phyloP scores from a whole-genome alignment of 345 rosid species.

The Carallia brachiata region DNA sequence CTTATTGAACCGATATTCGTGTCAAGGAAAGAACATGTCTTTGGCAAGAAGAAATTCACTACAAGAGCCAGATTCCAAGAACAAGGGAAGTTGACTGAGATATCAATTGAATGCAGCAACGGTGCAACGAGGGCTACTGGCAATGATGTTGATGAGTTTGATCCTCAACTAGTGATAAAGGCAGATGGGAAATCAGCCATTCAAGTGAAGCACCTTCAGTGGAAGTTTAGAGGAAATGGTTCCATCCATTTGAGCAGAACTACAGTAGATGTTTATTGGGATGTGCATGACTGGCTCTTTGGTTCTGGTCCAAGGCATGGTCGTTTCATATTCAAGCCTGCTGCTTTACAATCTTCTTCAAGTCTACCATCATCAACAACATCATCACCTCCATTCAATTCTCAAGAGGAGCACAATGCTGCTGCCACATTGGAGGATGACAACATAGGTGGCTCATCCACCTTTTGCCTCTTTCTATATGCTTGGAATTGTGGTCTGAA shows the following conservation, averaged over 20 bases:
- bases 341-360: constrained; percentile 9
- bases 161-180: constrained; percentile 44
- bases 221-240: constrained; percentile 62
- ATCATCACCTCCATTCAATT: constrained; percentile 17
- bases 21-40: constrained; percentile 49
- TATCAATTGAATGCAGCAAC: constrained; percentile 39
- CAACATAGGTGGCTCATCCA: constrained; percentile 28
- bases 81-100: constrained; percentile 35
- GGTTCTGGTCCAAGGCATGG: constrained; percentile 55
- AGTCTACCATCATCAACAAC: constrained; percentile 17
- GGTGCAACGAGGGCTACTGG: background rate
- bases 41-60: constrained; percentile 47
- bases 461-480: constrained; percentile 49
- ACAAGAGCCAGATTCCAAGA: constrained; percentile 42
- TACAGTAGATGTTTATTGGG: constrained; percentile 50
- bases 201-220: constrained; percentile 49
- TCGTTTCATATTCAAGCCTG: constrained; percentile 46
- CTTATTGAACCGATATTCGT: constrained; percentile 47
- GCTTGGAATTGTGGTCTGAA: constrained; percentile 48
- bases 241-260: constrained; percentile 29
- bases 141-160: constrained; percentile 19
- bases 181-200: constrained; percentile 43
- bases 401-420: constrained; percentile 16
- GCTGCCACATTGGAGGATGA: constrained; percentile 20
- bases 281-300: constrained; percentile 59